Evolutionary conservation across 1,139 yeast genomes (phyloP).

Genomic region (Saccharomyces hybrid): DNA sequence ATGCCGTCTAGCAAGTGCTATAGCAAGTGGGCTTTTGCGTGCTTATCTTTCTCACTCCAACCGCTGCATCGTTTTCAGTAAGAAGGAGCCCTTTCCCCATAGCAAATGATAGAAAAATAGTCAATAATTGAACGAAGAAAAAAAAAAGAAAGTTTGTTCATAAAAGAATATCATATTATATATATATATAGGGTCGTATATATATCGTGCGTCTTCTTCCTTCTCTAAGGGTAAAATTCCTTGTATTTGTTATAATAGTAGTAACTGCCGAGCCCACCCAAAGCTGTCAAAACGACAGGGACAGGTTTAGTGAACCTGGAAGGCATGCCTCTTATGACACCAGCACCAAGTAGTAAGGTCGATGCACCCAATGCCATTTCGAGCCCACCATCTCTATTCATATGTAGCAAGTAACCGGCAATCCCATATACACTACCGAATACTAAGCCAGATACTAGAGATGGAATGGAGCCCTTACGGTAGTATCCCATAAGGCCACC

Average conservation of each 20-base stretch:
- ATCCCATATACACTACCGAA: slow-evolving; percentile 62
- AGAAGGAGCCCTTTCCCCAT: slow-evolving; percentile 62
- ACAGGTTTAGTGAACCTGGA: slow-evolving; percentile 60
- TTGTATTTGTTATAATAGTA: slow-evolving; percentile 69
- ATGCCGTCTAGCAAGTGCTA: slow-evolving; percentile 61
- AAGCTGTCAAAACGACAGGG: slow-evolving; percentile 54
- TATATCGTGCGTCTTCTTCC: background rate
- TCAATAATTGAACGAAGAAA: slow-evolving; percentile 7
- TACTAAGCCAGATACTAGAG: slow-evolving; percentile 68
- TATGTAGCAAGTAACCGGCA: slow-evolving; percentile 68
- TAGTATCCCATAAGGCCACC: slow-evolving; percentile 68
- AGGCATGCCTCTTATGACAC: slow-evolving; percentile 58
- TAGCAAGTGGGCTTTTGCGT: slow-evolving; percentile 54
- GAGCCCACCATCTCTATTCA: slow-evolving; percentile 72
- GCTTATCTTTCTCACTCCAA: slow-evolving; percentile 80
- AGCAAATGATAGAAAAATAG: background rate
- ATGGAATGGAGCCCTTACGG: slow-evolving; percentile 61
- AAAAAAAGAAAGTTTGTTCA: background rate
- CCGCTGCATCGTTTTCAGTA: slow-evolving; percentile 68
- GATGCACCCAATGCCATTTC: slow-evolving; percentile 75
- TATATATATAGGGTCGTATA: background rate
- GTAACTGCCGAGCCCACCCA: slow-evolving; percentile 59
- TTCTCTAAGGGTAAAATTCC: slow-evolving; percentile 44
- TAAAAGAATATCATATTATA: background rate
- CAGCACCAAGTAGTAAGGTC: slow-evolving; percentile 55